Percentiles rank a stretch among this genome's conserved stretches.
These are phyloP conservation scores for Fusarium chlamydosporum DNA, from an alignment of 2,329 filamentous ascomycete genomes.

Conservation along the genomic window DNA sequence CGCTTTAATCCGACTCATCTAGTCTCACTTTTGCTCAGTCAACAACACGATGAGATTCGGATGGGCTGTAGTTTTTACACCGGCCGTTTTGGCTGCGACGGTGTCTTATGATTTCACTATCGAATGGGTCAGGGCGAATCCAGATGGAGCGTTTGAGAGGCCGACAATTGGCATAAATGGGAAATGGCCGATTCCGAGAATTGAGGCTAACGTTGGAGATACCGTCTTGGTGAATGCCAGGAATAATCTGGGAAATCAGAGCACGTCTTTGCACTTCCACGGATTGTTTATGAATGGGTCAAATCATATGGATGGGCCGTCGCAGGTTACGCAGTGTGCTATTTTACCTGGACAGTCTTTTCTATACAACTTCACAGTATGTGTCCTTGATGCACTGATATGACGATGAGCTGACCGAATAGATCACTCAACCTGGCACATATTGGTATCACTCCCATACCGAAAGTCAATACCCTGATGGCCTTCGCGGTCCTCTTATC, in stretches of 20 bases:
- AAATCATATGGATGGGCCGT: constrained; percentile 78
- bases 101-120: constrained; percentile 76
- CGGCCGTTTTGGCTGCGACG: constrained; percentile 56
- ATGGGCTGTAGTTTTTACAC: constrained; percentile 15
- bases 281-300: constrained; percentile 78
- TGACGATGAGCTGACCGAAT: neutral
- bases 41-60: constrained; percentile 31
- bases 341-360: constrained; percentile 75
- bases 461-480: constrained; percentile 78
- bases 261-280: constrained; percentile 77
- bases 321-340: constrained; percentile 75
- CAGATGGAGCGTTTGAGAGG: constrained; percentile 75
- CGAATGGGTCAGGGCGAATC: constrained; percentile 79
- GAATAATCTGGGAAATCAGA: constrained; percentile 73
- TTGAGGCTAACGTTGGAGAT: constrained; percentile 75
- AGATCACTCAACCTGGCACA: constrained; percentile 76
- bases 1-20: constrained; percentile 10
- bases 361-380: constrained; percentile 77
- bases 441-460: constrained; percentile 86
- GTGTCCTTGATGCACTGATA: neutral
- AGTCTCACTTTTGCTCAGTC: constrained; percentile 8
- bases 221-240: constrained; percentile 69
- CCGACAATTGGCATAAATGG: constrained; percentile 83
- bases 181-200: constrained; percentile 78
- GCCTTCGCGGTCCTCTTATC: constrained; percentile 74